These are phyloP conservation scores for Themeda triandra DNA, from an alignment of 176 grass and related monocot genomes.

Conservation along the genomic window DNA sequence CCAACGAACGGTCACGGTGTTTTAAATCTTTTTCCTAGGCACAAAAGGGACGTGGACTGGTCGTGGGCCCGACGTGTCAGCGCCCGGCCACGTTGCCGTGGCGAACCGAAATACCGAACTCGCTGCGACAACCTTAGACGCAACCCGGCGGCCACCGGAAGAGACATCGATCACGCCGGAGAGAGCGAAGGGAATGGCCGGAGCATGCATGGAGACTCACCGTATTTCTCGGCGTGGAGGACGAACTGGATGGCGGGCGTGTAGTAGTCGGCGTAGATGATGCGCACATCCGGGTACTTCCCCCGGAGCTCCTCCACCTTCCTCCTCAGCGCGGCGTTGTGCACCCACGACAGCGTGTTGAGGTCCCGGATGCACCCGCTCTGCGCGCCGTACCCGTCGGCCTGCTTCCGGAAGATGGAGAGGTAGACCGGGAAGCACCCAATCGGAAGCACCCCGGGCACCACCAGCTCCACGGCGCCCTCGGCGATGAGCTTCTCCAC, in stretches of 20 bases:
- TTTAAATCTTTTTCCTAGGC: not conserved
- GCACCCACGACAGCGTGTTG: slow-evolving; percentile 66
- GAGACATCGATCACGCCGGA: not conserved
- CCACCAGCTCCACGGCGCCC: slow-evolving; percentile 86
- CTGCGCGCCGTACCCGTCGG: slow-evolving; percentile 32
- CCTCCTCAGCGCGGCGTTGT: slow-evolving; percentile 68
- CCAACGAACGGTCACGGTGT: not conserved
- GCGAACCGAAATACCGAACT: slow-evolving; percentile 19
- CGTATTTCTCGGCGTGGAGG: slow-evolving; percentile 66
- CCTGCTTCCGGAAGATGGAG: slow-evolving; percentile 51
- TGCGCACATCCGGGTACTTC: slow-evolving; percentile 58
- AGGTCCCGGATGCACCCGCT: slow-evolving; percentile 76
- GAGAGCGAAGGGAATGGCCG: no score
- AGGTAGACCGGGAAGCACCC: slow-evolving; percentile 88
- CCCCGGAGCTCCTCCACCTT: slow-evolving; percentile 48
- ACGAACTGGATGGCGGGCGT: slow-evolving; percentile 70
- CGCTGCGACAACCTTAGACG: not conserved
- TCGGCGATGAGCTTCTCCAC: slow-evolving; percentile 75
- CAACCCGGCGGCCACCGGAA: not conserved
- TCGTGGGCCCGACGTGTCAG: not conserved
- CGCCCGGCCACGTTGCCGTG: slow-evolving; percentile 6
- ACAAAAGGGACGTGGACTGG: not conserved
- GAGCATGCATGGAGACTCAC: slow-evolving; percentile 29
- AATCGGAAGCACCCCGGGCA: slow-evolving; percentile 76
- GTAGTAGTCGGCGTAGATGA: slow-evolving; percentile 90